phyloP scores from a whole-genome alignment of 2,329 filamentous ascomycete species.

The Trichophaea hybrida region DNA sequence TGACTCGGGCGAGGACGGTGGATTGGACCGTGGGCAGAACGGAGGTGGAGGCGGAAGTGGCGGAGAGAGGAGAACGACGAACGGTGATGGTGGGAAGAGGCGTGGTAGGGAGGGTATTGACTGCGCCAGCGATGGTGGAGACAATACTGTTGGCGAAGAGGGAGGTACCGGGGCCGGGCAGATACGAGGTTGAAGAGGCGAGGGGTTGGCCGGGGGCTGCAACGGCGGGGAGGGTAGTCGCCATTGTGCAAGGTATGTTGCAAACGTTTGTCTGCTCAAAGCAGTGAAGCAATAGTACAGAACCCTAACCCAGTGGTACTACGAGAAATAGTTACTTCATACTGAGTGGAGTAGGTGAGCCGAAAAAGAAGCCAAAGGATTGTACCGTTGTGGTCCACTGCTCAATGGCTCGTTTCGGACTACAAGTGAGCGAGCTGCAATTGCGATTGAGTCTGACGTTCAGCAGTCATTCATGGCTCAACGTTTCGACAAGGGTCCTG shows the following conservation, averaged over 20 bases:
- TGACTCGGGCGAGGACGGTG: slow-evolving; percentile 69
- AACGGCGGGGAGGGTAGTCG: slow-evolving; percentile 34
- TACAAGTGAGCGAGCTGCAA: too few relatives aligned
- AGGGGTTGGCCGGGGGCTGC: slow-evolving; percentile 73
- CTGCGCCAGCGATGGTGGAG: slow-evolving; percentile 35
- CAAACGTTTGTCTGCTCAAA: too few relatives aligned
- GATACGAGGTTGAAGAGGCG: slow-evolving; percentile 50
- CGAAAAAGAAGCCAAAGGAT: too few relatives aligned
- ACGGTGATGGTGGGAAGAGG: slow-evolving; percentile 16
- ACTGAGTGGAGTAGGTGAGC: too few relatives aligned
- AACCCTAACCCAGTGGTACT: too few relatives aligned
- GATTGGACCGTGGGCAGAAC: slow-evolving; percentile 70
- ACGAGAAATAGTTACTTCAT: too few relatives aligned
- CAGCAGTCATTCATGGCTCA: too few relatives aligned
- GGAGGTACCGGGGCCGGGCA: slow-evolving; percentile 56
- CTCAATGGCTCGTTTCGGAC: too few relatives aligned
- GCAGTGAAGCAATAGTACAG: too few relatives aligned
- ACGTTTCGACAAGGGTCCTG: too few relatives aligned
- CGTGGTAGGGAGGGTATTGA: slow-evolving; percentile 37
- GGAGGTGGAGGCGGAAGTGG: slow-evolving; percentile 44
- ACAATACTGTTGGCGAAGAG: slow-evolving; percentile 35
- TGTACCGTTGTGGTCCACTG: too few relatives aligned
- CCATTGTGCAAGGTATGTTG: background rate
- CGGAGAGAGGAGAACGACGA: slow-evolving; percentile 45
- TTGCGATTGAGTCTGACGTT: too few relatives aligned